Evolutionary conservation across 1,139 yeast species (phyloP), one percentile per base, ranked within the genome.

Genomic region (Sugiyamaella pinicola): DNA sequence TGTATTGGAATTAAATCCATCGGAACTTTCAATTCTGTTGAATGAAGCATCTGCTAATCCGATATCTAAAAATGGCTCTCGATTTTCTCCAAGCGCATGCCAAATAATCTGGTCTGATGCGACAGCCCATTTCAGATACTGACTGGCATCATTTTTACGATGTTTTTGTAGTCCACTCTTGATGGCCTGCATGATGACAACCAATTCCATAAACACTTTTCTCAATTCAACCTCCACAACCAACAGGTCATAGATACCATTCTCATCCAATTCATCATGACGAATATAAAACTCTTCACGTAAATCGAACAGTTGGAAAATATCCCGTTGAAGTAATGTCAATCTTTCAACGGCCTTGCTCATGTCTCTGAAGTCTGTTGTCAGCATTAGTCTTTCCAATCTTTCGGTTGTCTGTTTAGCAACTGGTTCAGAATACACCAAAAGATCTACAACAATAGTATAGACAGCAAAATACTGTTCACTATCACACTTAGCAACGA

Each of bases 401-500:
- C 82, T 76, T 56, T 84, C 83, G 52, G 80, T 77, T 41, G 83
- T 67, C 44, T 77, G 75, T 61, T 81, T 82, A 52, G 78, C 76
- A 40, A 77, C 75, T 3, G 88, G 84, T 60, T 87, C 91, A 4
- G 80, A 74, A 62, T 84, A 85, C 21, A 88, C 72, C 54, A 91
- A 65, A 45, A 90, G 72, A 58, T 87, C 87, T 47, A 83, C 78
- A 3, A 80, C 76, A 46, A 89, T 79, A 48, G 81, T 79, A 65
- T 80, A 86, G 28, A 88, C 69, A 0, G 88, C 78, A 45, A 80
- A 76, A 66, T 88, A 91, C 62, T 90, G 96, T 28, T 69, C 69
- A 0, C 96, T 85, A 55, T 87, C 89, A 49, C 93, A 83, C 33
- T 80, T 78, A 1, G 90, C 74, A 9, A 83, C 84, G 49, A 88